Evolutionary conservation across 1,139 yeast species (phyloP).

Genomic region (Schizosaccharomyces versatilis): DNA sequence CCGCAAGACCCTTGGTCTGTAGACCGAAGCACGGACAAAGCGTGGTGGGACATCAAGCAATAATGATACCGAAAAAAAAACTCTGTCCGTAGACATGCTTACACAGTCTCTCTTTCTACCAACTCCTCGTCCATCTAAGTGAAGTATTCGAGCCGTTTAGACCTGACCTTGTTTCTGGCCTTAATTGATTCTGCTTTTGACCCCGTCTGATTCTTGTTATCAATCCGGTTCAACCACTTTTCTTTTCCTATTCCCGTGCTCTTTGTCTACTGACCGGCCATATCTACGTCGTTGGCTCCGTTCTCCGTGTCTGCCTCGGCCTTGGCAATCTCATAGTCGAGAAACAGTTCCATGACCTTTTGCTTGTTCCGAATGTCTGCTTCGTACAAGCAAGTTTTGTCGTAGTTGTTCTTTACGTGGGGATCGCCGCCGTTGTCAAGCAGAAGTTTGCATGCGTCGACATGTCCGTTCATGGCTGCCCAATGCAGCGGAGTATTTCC

Average conservation of each 20-base stretch:
- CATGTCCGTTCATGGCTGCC: slow-evolving; percentile 80
- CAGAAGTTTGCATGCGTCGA: slow-evolving; percentile 43
- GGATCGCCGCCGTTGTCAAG: slow-evolving; percentile 72
- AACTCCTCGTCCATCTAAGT: neutral
- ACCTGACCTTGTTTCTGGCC: no score
- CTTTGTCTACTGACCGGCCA: no score
- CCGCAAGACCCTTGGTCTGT: slow-evolving; percentile 41
- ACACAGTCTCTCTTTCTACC: neutral
- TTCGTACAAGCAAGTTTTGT: slow-evolving; percentile 70
- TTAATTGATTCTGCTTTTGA: no score
- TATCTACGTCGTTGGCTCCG: slow-evolving; percentile 2
- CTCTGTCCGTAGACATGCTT: no score
- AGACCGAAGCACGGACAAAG: no score
- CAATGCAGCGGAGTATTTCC: slow-evolving; percentile 92
- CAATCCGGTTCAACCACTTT: no score
- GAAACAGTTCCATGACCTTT: slow-evolving; percentile 32
- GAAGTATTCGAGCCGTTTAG: neutral
- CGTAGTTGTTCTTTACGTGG: slow-evolving; percentile 46
- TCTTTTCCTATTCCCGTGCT: no score
- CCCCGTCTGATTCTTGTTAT: no score
- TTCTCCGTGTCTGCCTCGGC: slow-evolving; percentile 8
- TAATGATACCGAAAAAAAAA: no score
- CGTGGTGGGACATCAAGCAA: no score
- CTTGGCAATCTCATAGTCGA: slow-evolving; percentile 17
- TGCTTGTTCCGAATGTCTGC: slow-evolving; percentile 47